These are phyloP conservation scores for Sarocladiaceae sp. DNA, from an alignment of 2,329 filamentous ascomycete species.

Conservation along the genomic window DNA sequence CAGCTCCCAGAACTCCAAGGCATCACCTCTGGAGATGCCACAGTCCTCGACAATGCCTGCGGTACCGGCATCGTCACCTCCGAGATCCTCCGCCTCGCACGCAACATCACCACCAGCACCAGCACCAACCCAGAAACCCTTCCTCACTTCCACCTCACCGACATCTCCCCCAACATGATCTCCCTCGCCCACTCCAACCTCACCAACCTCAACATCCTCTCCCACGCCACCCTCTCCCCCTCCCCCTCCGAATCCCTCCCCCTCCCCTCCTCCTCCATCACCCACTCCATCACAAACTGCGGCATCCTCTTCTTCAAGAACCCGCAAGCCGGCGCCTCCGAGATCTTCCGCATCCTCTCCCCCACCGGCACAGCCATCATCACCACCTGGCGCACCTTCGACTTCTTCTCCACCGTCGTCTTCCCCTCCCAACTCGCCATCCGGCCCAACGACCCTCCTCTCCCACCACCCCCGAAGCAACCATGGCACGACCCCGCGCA, in stretches of 20 bases:
- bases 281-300: slow-evolving; percentile 30
- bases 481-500: slow-evolving; percentile 2
- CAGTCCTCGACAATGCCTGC: slow-evolving; percentile 20
- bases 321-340: slow-evolving; percentile 23
- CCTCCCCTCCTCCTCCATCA: slow-evolving; percentile 24
- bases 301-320: slow-evolving; percentile 27
- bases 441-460: slow-evolving; percentile 10
- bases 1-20: background rate
- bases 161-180: slow-evolving; percentile 16
- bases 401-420: slow-evolving; percentile 10
- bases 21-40: background rate
- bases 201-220: background rate
- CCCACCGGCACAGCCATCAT: slow-evolving; percentile 28
- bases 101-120: too few relatives aligned
- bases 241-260: slow-evolving; percentile 18
- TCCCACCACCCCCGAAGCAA: slow-evolving; percentile 8
- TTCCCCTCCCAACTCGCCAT: slow-evolving; percentile 10
- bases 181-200: slow-evolving; percentile 14
- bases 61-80: slow-evolving; percentile 18
- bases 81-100: slow-evolving; percentile 13
- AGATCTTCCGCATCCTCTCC: slow-evolving; percentile 29
- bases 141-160: slow-evolving; percentile 13
- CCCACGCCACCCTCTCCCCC: slow-evolving; percentile 13
- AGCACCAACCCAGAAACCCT: background rate
- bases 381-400: slow-evolving; percentile 19